Evolutionary conservation across 345 rosid species (phyloP), one percentile per base, ranked within the genome.

Genomic region (Litchi chinensis): DNA sequence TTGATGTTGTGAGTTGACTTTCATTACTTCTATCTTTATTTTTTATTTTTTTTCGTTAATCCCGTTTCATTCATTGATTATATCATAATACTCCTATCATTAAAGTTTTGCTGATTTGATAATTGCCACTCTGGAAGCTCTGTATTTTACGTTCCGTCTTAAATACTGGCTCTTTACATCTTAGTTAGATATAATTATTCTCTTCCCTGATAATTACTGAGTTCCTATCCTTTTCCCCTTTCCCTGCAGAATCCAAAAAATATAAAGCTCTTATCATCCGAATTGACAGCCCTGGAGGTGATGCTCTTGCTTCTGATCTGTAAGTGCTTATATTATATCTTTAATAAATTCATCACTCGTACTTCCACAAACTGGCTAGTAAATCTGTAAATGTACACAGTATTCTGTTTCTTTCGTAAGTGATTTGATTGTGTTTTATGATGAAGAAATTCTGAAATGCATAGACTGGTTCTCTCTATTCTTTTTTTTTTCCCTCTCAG

Each of bases 241-340:
- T 76, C n/a, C 57, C 39, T 76, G 28, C 28, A 93, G 99, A 92
- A 79, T 89, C 91, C 46, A 90, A 91, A 83, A 91, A 76, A 84
- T 91, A 81, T 82, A 95, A 95, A 81, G 98, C 98, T 82, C 97
- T 91, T 79, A 86, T 95, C 79, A 86, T 95, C 74, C 92, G 96
- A 72, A 95, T 95, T 76, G 95, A 95, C 82, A 93, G 99, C 82
- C 99, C 98, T 68, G 99, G 99, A 82, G 98, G 98, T 54, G 99
- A 93, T 90, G 99, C 97, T 79, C 89, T 93, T 71, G 99, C 99
- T 82, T 95, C 99, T 83, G 99, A 95, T 87, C 86, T 93, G 99
- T 95, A 91, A 95, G 99, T 92, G 70, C 73, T 82, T 85, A 37
- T 57, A 22, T 46, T 78, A 37, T 69, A 24, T 22, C 12, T 70